A percentile compares a stretch with the other conserved stretches of the same genome.
Conservation (phyloP, 1,284 basidiomycete species). For the Lentinula novae-zelandiae region DNA sequence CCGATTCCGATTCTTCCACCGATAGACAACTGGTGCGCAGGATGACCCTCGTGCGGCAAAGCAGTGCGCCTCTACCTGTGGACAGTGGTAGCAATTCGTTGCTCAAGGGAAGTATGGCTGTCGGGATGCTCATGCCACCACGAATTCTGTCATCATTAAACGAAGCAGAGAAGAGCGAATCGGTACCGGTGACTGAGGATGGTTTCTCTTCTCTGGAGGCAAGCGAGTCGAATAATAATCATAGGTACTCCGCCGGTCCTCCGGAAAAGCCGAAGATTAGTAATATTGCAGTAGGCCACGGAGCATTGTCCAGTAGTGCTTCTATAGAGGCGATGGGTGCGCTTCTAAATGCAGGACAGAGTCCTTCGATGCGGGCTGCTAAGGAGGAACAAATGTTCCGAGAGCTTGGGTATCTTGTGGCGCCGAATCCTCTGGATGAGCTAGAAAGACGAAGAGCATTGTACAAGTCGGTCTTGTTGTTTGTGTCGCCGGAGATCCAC, state of each 20-base stretch:
- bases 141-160: slow-evolving; percentile 8
- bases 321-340: slow-evolving; percentile 1
- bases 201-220: background rate
- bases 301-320: background rate
- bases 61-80: slow-evolving; percentile 15
- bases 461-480: slow-evolving; percentile 53
- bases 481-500: background rate
- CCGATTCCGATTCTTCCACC: background rate
- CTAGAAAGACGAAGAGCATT: slow-evolving; percentile 75
- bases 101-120: slow-evolving; percentile 4
- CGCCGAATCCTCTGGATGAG: slow-evolving; percentile 82
- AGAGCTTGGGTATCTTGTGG: slow-evolving; percentile 69
- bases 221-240: background rate
- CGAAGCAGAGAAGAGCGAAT: slow-evolving; percentile 3
- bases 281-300: background rate
- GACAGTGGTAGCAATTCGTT: slow-evolving; percentile 4
- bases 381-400: slow-evolving; percentile 32
- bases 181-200: background rate
- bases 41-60: slow-evolving; percentile 12
- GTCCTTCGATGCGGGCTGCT: slow-evolving; percentile 9
- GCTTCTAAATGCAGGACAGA: slow-evolving; percentile 1
- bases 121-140: slow-evolving; percentile 8
- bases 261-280: background rate
- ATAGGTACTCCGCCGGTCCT: background rate
- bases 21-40: background rate